Evolutionary conservation across 495 filamentous ascomycete genomes (phyloP).

Genomic region (Tuber borchii): DNA sequence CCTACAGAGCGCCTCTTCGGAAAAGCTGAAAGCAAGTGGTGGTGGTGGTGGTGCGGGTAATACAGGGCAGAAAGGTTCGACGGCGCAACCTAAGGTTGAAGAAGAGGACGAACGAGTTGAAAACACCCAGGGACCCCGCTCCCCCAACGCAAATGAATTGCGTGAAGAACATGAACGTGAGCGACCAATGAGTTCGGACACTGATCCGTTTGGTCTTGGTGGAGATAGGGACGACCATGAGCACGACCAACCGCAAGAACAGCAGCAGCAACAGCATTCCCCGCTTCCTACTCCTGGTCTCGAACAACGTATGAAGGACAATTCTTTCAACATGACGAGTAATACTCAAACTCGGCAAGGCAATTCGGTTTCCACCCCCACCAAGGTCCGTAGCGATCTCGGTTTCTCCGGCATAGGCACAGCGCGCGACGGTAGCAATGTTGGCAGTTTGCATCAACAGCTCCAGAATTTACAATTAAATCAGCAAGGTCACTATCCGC

Average conservation of each 20-base stretch:
- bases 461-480: constrained; percentile 41
- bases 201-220: constrained; percentile 62
- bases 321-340: constrained; percentile 42
- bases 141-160: constrained; percentile 39
- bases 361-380: constrained; percentile 37
- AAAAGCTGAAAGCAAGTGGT: constrained; percentile 32
- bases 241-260: constrained; percentile 47
- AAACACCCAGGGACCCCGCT: constrained; percentile 48
- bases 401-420: constrained; percentile 74
- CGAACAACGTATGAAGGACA: constrained; percentile 55
- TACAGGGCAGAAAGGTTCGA: constrained; percentile 40
- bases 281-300: constrained; percentile 47
- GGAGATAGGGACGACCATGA: constrained; percentile 66
- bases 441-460: constrained; percentile 44
- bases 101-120: constrained; percentile 36
- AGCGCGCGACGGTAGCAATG: constrained; percentile 55
- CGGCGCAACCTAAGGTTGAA: constrained; percentile 43
- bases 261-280: constrained; percentile 26
- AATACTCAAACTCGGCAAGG: constrained; percentile 44
- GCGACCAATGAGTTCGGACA: constrained; percentile 59
- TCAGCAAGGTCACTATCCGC: constrained; percentile 48
- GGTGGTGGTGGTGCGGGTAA: constrained; percentile 20
- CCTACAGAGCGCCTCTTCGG: constrained; percentile 34
- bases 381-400: constrained; percentile 52
- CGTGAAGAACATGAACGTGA: constrained; percentile 49